Percentiles rank a stretch among this genome's conserved stretches.
phyloP scores from a whole-genome alignment of 225 moss, liverwort and hornwort species.

The Physcomitrium patens region DNA sequence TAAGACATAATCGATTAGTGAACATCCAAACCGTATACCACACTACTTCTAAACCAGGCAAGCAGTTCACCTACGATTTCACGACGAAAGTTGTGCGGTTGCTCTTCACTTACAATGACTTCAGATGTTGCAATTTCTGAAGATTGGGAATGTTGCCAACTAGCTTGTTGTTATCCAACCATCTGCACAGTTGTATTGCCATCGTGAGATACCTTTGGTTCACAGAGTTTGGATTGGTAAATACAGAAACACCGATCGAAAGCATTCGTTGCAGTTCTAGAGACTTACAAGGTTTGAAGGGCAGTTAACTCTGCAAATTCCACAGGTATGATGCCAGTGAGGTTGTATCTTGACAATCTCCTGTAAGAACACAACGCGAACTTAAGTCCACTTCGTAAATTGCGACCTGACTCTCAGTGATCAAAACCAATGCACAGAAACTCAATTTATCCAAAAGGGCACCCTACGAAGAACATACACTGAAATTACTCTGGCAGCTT shows the following conservation, averaged over 20 bases:
- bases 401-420: too few species aligned
- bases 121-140: background rate
- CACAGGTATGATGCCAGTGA: constrained; percentile 33
- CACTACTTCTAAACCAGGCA: too few species aligned
- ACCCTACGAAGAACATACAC: constrained; percentile 33
- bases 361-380: constrained; percentile 18
- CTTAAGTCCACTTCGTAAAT: background rate
- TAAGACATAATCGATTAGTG: background rate
- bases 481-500: constrained; percentile 24
- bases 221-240: background rate
- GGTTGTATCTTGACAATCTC: constrained; percentile 33
- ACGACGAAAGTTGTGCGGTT: background rate
- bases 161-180: constrained; percentile 9
- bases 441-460: background rate
- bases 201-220: background rate
- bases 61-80: too few species aligned
- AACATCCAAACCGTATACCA: background rate
- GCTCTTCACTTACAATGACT: background rate
- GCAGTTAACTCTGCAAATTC: constrained; percentile 30
- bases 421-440: too few species aligned
- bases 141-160: background rate
- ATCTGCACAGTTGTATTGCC: background rate
- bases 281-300: constrained; percentile 41
- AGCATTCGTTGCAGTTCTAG: background rate
- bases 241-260: background rate